These are phyloP conservation scores for Trypanosoma avium DNA, from an alignment of 208 protist genomes.

Conservation along the genomic window DNA sequence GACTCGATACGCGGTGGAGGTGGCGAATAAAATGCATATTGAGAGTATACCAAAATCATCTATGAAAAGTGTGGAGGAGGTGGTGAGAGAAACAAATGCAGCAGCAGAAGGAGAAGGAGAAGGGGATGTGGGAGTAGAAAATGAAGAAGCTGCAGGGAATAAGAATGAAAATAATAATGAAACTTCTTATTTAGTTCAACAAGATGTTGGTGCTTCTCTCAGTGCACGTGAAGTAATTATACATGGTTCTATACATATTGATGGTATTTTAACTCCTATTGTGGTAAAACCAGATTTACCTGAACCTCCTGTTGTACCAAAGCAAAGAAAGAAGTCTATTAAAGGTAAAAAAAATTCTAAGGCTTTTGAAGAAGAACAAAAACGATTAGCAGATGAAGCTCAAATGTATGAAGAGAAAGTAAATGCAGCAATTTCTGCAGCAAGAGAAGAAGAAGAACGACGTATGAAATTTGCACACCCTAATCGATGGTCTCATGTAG, in stretches of 20 bases:
- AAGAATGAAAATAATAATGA: slow-evolving; percentile 29
- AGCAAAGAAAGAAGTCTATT: slow-evolving; percentile 18
- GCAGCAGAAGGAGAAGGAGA: not conserved
- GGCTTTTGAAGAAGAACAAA: slow-evolving; percentile 61
- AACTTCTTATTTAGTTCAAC: slow-evolving; percentile 3
- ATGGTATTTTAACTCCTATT: slow-evolving; percentile 61
- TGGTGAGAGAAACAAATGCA: not conserved
- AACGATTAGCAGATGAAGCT: slow-evolving; percentile 53
- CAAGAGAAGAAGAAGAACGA: slow-evolving; percentile 66
- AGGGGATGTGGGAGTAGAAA: not conserved
- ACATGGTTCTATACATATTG: slow-evolving; percentile 43
- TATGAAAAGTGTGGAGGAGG: slow-evolving; percentile 16
- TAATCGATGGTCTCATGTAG: slow-evolving; percentile 65
- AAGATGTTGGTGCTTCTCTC: slow-evolving; percentile 35
- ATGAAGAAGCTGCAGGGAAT: not conserved
- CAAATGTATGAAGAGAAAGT: slow-evolving; percentile 58
- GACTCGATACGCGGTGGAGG: slow-evolving; percentile 27
- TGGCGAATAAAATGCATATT: slow-evolving; percentile 56
- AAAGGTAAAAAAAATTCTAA: slow-evolving; percentile 57
- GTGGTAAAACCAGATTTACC: slow-evolving; percentile 70
- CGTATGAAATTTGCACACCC: slow-evolving; percentile 87
- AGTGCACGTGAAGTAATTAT: slow-evolving; percentile 50
- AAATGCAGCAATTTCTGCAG: slow-evolving; percentile 56
- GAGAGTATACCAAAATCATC: slow-evolving; percentile 44
- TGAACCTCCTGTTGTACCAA: slow-evolving; percentile 25